These are phyloP conservation scores for Agastache rugosa DNA, from an alignment of 257 asterid genomes.

Conservation along the genomic window DNA sequence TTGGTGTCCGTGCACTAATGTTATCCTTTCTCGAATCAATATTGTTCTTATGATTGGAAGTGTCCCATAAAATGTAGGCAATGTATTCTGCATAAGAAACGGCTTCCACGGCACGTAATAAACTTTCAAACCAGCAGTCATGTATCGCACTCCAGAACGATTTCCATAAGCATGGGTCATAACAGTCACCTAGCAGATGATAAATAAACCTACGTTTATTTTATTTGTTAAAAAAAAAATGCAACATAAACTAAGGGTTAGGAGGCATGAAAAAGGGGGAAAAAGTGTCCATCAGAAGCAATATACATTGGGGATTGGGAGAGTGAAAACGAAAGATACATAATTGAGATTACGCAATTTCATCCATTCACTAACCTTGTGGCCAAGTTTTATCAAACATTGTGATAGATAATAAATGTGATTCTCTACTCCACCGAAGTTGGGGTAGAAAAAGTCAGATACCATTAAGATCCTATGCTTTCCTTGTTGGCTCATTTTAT, in stretches of 20 bases:
- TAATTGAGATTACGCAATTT: constrained; percentile 9
- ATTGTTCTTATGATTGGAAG: constrained; percentile 86
- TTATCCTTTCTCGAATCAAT: constrained; percentile 80
- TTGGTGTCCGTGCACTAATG: constrained; percentile 94
- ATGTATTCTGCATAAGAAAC: constrained; percentile 85
- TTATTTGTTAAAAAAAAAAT: constrained; percentile 1
- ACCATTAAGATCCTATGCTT: constrained; percentile 82
- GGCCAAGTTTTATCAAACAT: constrained; percentile 88
- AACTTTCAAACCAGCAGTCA: constrained; percentile 91
- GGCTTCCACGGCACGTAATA: constrained; percentile 96
- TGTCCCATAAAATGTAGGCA: constrained; percentile 91
- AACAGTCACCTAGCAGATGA: constrained; percentile 72
- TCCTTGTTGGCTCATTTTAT: constrained; percentile 54
- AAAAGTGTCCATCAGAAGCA: constrained; percentile 2
- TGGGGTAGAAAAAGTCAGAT: constrained; percentile 93
- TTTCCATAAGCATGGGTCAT: constrained; percentile 93
- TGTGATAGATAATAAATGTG: constrained; percentile 93
- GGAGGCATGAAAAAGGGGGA: background rate
- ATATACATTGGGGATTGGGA: background rate
- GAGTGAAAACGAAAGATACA: background rate
- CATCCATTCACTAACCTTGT: constrained; percentile 60
- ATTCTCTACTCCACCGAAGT: constrained; percentile 96
- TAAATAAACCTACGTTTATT: constrained; percentile 6
- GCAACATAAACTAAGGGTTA: constrained; percentile 21
- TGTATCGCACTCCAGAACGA: constrained; percentile 93